Evolutionary conservation across 2,329 filamentous ascomycete genomes (phyloP).

Genomic region (Beauveria pseudobassiana): DNA sequence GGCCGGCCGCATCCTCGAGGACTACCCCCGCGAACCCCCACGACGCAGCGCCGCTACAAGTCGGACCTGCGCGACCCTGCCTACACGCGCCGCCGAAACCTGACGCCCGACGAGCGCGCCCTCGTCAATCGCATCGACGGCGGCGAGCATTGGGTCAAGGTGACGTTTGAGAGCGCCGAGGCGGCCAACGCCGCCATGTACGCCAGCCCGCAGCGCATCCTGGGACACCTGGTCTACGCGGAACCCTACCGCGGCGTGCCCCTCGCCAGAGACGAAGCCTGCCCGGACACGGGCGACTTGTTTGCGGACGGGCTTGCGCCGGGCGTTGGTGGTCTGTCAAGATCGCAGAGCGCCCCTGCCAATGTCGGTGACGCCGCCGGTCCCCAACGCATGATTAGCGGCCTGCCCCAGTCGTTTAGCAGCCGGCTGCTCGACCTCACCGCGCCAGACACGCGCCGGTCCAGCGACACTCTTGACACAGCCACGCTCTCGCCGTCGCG

Average conservation of each 20-base stretch:
- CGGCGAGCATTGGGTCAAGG: constrained; percentile 86
- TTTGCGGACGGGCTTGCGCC: constrained; percentile 25
- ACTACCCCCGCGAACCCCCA: constrained; percentile 81
- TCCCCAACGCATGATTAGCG: constrained; percentile 18
- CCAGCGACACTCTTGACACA: constrained; percentile 52
- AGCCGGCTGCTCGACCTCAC: constrained; percentile 31
- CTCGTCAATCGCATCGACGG: constrained; percentile 77
- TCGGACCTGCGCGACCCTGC: constrained; percentile 67
- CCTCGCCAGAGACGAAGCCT: constrained; percentile 55
- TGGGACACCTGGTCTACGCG: constrained; percentile 63
- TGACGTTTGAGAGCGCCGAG: constrained; percentile 69
- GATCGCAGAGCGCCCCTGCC: constrained; percentile 31
- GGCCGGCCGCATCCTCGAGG: constrained; percentile 81
- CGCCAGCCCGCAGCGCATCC: constrained; percentile 63
- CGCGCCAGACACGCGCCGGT: constrained; percentile 39
- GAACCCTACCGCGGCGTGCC: constrained; percentile 61
- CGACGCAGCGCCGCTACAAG: constrained; percentile 62
- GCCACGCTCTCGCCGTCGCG: constrained; percentile 40
- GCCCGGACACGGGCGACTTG: constrained; percentile 35
- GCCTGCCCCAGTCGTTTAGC: constrained; percentile 28
- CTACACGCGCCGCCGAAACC: constrained; percentile 53
- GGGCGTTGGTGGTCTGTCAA: constrained; percentile 22
- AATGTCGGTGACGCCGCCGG: constrained; percentile 19
- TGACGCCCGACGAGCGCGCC: constrained; percentile 65
- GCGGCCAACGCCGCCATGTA: constrained; percentile 63